These are phyloP conservation scores for Akanthomyces dipterigenus DNA, from an alignment of 2,329 filamentous ascomycete genomes.

Conservation along the genomic window DNA sequence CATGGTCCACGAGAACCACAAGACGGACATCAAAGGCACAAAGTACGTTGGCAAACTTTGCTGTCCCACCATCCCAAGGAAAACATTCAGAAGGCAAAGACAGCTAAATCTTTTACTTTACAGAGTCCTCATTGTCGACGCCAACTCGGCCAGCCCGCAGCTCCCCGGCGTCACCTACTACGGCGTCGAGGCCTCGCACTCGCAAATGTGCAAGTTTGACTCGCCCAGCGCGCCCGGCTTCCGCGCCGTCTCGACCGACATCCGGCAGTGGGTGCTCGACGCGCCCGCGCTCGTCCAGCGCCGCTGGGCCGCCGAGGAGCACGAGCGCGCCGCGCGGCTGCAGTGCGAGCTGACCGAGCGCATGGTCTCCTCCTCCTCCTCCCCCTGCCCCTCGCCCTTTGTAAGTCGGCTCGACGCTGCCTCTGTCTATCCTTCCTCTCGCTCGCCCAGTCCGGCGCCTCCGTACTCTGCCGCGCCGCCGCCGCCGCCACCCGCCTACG, in stretches of 20 bases:
- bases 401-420: not conserved
- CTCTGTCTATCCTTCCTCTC: not conserved
- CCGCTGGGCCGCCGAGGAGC: constrained; percentile 55
- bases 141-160: constrained; percentile 61
- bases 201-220: constrained; percentile 66
- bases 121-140: constrained; percentile 58
- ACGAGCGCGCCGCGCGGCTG: constrained; percentile 40
- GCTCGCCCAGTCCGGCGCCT: not conserved
- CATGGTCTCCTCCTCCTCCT: too few species aligned
- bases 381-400: constrained; percentile 21
- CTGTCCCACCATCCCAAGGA: not conserved
- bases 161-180: constrained; percentile 65
- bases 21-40: constrained; percentile 60
- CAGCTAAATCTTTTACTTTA: not conserved
- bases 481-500: not conserved
- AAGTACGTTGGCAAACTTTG: too few species aligned
- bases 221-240: constrained; percentile 60
- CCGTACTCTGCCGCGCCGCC: not conserved
- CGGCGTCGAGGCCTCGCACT: constrained; percentile 68
- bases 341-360: constrained; percentile 40
- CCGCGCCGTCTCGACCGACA: constrained; percentile 40
- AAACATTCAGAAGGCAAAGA: not conserved
- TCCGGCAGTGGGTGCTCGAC: constrained; percentile 46
- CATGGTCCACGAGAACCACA: constrained; percentile 70
- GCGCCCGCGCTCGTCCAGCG: constrained; percentile 47